Base-by-base conservation (phyloP, 805 yeast species). In the Schizosaccharomyces japonicus region DNA sequence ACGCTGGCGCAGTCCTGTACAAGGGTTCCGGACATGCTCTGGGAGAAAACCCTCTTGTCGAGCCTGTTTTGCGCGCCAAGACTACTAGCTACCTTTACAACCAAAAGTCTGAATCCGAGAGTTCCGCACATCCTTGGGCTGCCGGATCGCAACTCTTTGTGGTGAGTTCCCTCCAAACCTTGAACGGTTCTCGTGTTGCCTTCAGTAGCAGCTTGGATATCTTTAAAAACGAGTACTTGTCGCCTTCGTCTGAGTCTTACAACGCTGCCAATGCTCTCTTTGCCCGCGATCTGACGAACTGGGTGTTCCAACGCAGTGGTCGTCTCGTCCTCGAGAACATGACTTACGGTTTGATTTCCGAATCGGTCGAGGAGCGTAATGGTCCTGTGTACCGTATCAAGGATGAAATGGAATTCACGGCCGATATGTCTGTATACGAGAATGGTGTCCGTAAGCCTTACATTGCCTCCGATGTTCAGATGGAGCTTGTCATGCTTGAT, bases 401-500 rank as follows among this genome's bases (percentile, higher is more conserved):
- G 53, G 94, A 90, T 60, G 69, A 71, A 15, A 71, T 80, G 11
- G 51, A 23, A 42, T 85, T 72, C 55, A 60, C 71, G 61, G 52
- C 60, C 58, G 52, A 59, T 56, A 28, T 72, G 55, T 56, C 60
- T 58, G 49, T 65, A 61, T 56, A 70, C 76, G 53, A 60, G 59
- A 52, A 70, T 60, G 53, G 60, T 44, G 74, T 72, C 33, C 90
- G 94, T 95, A 66, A 59, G 11, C 92, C 94, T 28, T 83, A 61
- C 58, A 49, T 48, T 5, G 58, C 71, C 6, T 69, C 71, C 47
- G 80, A 78, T 51, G 60, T 81, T 49, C 98, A 90, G 64, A 66
- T 90, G 49, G 85, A 83, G 56, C 75, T 84, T 61, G 74, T 72
- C 56, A 78, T 90, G 87, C 71, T 90, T 52, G 96, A 90, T 60